Percentiles rank a stretch among this genome's conserved stretches.
Evolutionary conservation across 768 basidiomycete genomes (phyloP).

Genomic region (Amanita molliuscula): DNA sequence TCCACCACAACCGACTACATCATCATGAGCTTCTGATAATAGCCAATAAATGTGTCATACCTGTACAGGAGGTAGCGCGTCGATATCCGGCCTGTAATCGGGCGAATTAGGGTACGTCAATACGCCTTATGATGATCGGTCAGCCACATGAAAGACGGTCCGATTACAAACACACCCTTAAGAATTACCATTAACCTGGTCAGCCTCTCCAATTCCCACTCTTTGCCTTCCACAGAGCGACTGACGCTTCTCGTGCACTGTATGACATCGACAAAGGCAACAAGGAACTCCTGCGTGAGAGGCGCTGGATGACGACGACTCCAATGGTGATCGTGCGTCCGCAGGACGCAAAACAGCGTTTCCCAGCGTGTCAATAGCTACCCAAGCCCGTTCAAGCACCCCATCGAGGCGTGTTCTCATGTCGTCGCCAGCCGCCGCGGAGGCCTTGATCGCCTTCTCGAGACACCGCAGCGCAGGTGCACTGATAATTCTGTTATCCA

Average conservation of each 20-base stretch:
- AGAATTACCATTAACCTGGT: constrained; percentile 66
- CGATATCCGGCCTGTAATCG: constrained; percentile 85
- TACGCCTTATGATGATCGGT: constrained; percentile 33
- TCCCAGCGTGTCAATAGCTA: constrained; percentile 57
- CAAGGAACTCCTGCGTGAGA: constrained; percentile 80
- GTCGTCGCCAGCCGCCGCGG: constrained; percentile 30
- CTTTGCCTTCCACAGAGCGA: constrained; percentile 33
- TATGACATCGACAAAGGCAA: constrained; percentile 70
- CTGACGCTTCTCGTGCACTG: constrained; percentile 46
- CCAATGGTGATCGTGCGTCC: constrained; percentile 2
- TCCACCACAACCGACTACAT: constrained; percentile 61
- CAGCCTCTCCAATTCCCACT: constrained; percentile 61
- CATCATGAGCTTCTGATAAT: neutral
- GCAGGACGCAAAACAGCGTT: constrained; percentile 29
- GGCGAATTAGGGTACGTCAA: constrained; percentile 75
- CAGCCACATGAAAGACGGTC: neutral
- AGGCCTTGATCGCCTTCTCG: constrained; percentile 66
- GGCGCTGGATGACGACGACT: constrained; percentile 21
- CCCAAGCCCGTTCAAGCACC: constrained; percentile 59
- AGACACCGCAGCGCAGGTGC: constrained; percentile 80
- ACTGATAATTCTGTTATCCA: constrained; percentile 60
- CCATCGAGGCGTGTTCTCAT: constrained; percentile 31
- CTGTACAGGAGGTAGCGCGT: constrained; percentile 72
- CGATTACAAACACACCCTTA: constrained; percentile 38
- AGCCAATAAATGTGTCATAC: constrained; percentile 22